Conservation (phyloP, 2,329 filamentous ascomycete genomes). For the Apiospora hydei region DNA sequence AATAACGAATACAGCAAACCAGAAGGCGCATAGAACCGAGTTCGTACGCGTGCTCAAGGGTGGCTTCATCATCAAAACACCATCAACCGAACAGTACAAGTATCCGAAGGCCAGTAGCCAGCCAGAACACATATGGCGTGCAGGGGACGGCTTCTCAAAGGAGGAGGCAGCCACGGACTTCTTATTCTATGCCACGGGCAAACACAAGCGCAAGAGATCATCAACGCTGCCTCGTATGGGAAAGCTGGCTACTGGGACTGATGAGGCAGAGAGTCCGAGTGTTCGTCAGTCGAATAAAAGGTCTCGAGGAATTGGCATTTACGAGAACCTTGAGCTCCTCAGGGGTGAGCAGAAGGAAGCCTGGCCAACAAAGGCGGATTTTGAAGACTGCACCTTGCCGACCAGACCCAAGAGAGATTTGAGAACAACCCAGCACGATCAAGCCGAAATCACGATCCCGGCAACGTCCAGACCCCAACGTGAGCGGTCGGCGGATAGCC, state of each 20-base stretch:
- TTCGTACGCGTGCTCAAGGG: slow-evolving; percentile 32
- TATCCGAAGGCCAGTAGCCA: slow-evolving; percentile 36
- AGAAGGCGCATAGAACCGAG: not conserved
- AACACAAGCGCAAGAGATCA: slow-evolving; percentile 35
- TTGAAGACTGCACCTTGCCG: slow-evolving; percentile 30
- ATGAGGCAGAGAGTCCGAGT: slow-evolving; percentile 24
- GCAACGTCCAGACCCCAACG: not conserved
- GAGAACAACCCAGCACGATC: slow-evolving; percentile 10
- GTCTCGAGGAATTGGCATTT: slow-evolving; percentile 15
- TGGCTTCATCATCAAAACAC: slow-evolving; percentile 34
- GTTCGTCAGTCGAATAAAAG: slow-evolving; percentile 23
- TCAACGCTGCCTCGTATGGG: slow-evolving; percentile 34
- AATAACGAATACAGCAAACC: not conserved
- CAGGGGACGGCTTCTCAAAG: slow-evolving; percentile 42
- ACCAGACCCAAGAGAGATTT: not conserved
- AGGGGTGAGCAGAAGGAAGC: slow-evolving; percentile 32
- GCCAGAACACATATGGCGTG: slow-evolving; percentile 34
- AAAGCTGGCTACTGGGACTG: slow-evolving; percentile 33
- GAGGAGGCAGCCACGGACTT: slow-evolving; percentile 38
- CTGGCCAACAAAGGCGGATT: slow-evolving; percentile 41
- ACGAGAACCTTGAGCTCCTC: slow-evolving; percentile 8
- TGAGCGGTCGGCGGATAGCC: not conserved
- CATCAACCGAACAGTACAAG: slow-evolving; percentile 31
- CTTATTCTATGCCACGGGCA: slow-evolving; percentile 32
- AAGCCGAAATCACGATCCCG: slow-evolving; percentile 21